These are phyloP conservation scores for Magnusiomyces suaveolens DNA, from an alignment of 1,139 yeast genomes.

Conservation along the genomic window DNA sequence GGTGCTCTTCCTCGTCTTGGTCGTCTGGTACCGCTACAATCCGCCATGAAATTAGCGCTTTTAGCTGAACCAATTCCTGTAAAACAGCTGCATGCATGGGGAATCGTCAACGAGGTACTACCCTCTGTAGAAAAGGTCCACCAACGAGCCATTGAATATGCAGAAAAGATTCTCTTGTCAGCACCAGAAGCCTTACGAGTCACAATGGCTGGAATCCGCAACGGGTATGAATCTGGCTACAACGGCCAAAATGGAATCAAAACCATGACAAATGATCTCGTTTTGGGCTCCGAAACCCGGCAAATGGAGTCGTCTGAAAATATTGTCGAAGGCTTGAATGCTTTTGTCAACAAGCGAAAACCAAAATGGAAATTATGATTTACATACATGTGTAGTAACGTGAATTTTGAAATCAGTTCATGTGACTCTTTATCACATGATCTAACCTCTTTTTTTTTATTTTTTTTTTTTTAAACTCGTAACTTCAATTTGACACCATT, in stretches of 20 bases:
- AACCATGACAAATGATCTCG: conserved; percentile 4
- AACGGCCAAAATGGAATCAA: conserved; percentile 12
- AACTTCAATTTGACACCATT: no score
- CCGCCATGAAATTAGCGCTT: conserved; percentile 28
- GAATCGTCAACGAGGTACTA: conserved; percentile 25
- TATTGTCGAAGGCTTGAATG: conserved; percentile 39
- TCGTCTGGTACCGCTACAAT: conserved; percentile 23
- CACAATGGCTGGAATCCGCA: conserved; percentile 23
- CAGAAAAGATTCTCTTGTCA: conserved; percentile 21
- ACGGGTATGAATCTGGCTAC: conserved; percentile 21
- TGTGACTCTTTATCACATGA: no score
- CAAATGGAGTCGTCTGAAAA: neutral
- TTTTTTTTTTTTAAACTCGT: no score
- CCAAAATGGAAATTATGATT: conserved; percentile 32
- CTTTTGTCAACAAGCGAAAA: conserved; percentile 41
- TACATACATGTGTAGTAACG: no score
- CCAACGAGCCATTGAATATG: conserved; percentile 24
- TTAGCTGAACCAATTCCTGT: conserved; percentile 28
- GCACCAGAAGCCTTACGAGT: conserved; percentile 28
- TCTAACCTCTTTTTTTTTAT: no score
- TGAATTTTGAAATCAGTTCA: no score
- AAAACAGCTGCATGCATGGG: conserved; percentile 25
- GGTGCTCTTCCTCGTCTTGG: conserved; percentile 30
- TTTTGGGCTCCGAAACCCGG: neutral
- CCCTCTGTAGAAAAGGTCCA: conserved; percentile 21